Percentiles rank a stretch among this genome's conserved stretches.
Conservation (phyloP, 2,329 filamentous ascomycete genomes). For the Pseudocercospora fijiensis region DNA sequence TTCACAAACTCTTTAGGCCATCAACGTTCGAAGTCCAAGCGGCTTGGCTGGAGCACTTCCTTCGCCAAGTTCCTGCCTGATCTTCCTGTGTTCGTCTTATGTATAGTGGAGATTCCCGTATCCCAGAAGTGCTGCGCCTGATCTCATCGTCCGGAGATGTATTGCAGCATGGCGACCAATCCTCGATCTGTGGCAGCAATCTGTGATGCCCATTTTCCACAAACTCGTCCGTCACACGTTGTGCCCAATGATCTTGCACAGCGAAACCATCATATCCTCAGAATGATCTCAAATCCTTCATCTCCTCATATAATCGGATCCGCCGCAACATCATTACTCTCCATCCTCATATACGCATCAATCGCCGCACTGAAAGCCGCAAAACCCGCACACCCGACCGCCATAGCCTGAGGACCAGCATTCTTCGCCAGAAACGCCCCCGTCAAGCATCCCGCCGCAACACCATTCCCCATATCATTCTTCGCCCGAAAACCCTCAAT, state of each 20-base stretch:
- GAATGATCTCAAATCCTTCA: neutral
- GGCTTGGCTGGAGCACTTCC: neutral
- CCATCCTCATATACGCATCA: conserved; percentile 85
- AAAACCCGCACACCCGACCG: conserved; percentile 86
- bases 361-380: conserved; percentile 90
- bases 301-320: conserved; percentile 39
- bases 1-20: neutral
- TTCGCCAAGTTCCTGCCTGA: neutral
- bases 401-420: conserved; percentile 84
- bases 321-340: conserved; percentile 43
- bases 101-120: neutral
- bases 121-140: neutral
- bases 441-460: conserved; percentile 84
- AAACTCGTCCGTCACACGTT: neutral
- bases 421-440: conserved; percentile 83
- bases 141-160: neutral
- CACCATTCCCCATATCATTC: conserved; percentile 87
- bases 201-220: neutral
- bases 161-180: neutral
- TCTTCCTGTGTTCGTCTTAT: neutral
- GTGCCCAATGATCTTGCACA: neutral
- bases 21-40: neutral
- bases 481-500: conserved; percentile 91
- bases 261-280: neutral
- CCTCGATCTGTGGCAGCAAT: neutral